Base-by-base conservation (phyloP, 768 basidiomycete genomes). In the Chalciporus sphaerocephalus region DNA sequence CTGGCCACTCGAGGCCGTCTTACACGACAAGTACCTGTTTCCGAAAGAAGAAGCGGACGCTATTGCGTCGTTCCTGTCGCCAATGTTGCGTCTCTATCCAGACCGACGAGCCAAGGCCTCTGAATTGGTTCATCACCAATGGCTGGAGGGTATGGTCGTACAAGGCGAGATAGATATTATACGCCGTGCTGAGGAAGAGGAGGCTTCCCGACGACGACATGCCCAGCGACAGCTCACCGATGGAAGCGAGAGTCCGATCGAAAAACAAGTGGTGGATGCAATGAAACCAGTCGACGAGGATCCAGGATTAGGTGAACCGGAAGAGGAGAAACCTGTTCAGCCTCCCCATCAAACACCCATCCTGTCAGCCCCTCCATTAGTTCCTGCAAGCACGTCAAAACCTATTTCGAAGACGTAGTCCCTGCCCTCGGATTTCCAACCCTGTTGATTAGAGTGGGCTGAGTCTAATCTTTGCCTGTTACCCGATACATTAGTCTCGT, bases 11-110 rank as follows among this genome's bases (percentile, higher is more conserved):
- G 78, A 81, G 0, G 67, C 81, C 9, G 90, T 93, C 17, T 67
- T 92, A 46, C 83, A 88, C 58, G 94, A 99, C 74, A 98, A 99
- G 71, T 98, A 98, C 69, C 80, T 96, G 45, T 92, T 99, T 60
- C 83, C 91, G 1, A 77, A 79, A 40, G 68, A 76, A 5, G 92
- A 94, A 41, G 90, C 95, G 1, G 87, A 89, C 34, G 71, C 79
- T 30, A 83, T 97, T 50, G 77, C 85, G 2, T 75, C 80, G 1
- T 94, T 96, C 75, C 71, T 95, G 12, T 74, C 73, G 11, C 93
- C 93, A 4, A 96, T 98, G 95, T 74, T 99, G 8, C 75, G 88
- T 22, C 78, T 96, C 16, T 81, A 87, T 57, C 88, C 94, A 0
- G 92, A 94, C 51, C 84, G 87, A 55, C 81, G 95, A 21, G 92